Conservation (phyloP, 164 flowering plant species). For the Vitis rupestris region DNA sequence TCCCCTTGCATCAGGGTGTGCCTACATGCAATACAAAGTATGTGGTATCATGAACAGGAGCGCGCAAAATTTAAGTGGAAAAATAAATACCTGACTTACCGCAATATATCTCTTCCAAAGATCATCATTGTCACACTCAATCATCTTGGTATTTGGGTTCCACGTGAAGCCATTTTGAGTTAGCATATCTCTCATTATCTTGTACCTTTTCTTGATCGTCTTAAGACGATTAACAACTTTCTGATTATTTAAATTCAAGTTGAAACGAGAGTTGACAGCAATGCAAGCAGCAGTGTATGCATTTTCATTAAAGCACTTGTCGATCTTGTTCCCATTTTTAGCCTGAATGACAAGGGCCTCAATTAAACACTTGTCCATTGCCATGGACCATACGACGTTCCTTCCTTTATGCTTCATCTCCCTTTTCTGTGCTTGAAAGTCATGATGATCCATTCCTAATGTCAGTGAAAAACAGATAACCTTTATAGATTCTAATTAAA, state of each 20-base stretch:
- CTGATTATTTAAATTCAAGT: slow-evolving; percentile 34
- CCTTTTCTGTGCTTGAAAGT: slow-evolving; percentile 27
- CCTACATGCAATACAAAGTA: slow-evolving; percentile 13
- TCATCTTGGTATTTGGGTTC: slow-evolving; percentile 36
- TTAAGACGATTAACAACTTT: slow-evolving; percentile 40
- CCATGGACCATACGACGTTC: slow-evolving; percentile 42
- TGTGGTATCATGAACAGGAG: background rate
- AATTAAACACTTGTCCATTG: slow-evolving; percentile 42
- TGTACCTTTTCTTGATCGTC: slow-evolving; percentile 42
- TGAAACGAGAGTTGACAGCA: slow-evolving; percentile 35
- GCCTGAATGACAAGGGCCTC: slow-evolving; percentile 41
- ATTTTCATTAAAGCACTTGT: slow-evolving; percentile 38
- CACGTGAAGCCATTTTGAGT: slow-evolving; percentile 35
- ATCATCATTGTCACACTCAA: slow-evolving; percentile 34
- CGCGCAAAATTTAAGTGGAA: background rate
- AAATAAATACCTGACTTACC: slow-evolving; percentile 16
- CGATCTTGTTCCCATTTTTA: slow-evolving; percentile 36
- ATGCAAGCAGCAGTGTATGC: slow-evolving; percentile 41
- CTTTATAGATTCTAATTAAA: too few relatives aligned
- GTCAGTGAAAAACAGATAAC: too few relatives aligned
- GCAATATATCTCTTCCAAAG: slow-evolving; percentile 39
- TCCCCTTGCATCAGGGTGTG: slow-evolving; percentile 39
- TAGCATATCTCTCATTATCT: slow-evolving; percentile 33
- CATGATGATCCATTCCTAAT: slow-evolving; percentile 36
- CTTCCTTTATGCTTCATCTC: slow-evolving; percentile 43